Evolutionary conservation across 306 rosid genomes (phyloP), one percentile per base, ranked within the genome.

Genomic region (Sphenostylis stenocarpa): DNA sequence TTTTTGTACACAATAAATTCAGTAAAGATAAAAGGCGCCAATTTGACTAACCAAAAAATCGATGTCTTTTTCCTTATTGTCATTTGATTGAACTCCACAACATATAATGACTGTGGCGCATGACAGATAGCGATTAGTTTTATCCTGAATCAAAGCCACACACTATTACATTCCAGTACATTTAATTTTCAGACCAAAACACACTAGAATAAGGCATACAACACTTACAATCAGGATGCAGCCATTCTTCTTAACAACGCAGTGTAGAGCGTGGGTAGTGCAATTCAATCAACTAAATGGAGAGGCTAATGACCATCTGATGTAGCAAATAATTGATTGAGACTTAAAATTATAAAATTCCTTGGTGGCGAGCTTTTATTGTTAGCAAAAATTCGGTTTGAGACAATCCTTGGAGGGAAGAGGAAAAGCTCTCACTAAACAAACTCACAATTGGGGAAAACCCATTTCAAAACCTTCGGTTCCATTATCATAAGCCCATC

Each of bases 401-500:
- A 26, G 45, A 53, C 7, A 33, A 55, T 53, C 49, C 70, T 47
- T n/a, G 26, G 38, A 20, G 70, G 23, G 33, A 19, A 43, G 73
- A n/a, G 62, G 61, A 16, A 45, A 64, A 64, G 29, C 17, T 38
- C 71, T 29, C 58, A 63, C 36, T 36, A 56, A 57, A 34, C 11
- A 28, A 69, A 63, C 76, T 73, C 70, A 67, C 34, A 53, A 38
- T 21, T 41, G 31, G 74, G 57, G 70, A 60, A 45, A 23, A 78
- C 56, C 53, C 39, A 70, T 36, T 75, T 61, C 66, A 84, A 48
- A 76, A 53, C 19, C 64, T 70, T 38, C 38, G 68, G 52, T 21
- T n/a, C 49, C 49, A 48, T 77, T 53, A 70, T 81, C 58, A 76
- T 15, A 62, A 69, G 69, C 68, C 81, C 77, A 86, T 64, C 89